A percentile compares a stretch with the other conserved stretches of the same genome.
Evolutionary conservation across 2,329 filamentous ascomycete species (phyloP).

Genomic region (Nemania sp.): DNA sequence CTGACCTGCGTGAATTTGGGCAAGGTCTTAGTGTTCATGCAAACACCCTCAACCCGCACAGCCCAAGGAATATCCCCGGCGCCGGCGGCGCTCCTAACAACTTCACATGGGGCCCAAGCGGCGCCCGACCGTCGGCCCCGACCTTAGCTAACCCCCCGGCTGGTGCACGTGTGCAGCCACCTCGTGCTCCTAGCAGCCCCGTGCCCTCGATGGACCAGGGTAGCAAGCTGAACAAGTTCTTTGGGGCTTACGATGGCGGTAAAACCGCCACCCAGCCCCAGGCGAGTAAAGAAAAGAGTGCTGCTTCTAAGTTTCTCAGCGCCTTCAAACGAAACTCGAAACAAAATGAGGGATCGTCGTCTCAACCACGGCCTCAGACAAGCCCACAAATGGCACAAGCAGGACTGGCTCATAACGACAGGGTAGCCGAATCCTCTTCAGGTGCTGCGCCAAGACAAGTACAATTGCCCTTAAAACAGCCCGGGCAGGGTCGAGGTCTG

Average conservation of each 20-base stretch:
- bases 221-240: slow-evolving; percentile 37
- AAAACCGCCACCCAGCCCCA: slow-evolving; percentile 25
- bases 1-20: slow-evolving; percentile 20
- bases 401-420: too few relatives aligned
- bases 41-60: slow-evolving; percentile 16
- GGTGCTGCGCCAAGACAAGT: slow-evolving; percentile 1
- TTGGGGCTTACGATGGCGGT: slow-evolving; percentile 30
- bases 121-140: slow-evolving; percentile 16
- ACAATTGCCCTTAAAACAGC: slow-evolving; percentile 14
- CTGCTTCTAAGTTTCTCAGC: slow-evolving; percentile 35
- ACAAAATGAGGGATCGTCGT: slow-evolving; percentile 19
- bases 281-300: slow-evolving; percentile 36
- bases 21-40: slow-evolving; percentile 23
- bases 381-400: slow-evolving; percentile 26
- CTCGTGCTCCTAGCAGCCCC: slow-evolving; percentile 28
- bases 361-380: slow-evolving; percentile 26
- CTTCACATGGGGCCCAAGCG: slow-evolving; percentile 26
- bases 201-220: slow-evolving; percentile 28
- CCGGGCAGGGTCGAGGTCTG: slow-evolving; percentile 29
- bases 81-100: slow-evolving; percentile 14
- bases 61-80: slow-evolving; percentile 9
- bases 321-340: slow-evolving; percentile 38
- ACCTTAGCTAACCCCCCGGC: slow-evolving; percentile 6
- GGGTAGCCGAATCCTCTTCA: too few relatives aligned
- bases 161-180: slow-evolving; percentile 11